These are phyloP conservation scores for Neonectria coccinea DNA, from an alignment of 2,329 filamentous ascomycete genomes.

Conservation along the genomic window DNA sequence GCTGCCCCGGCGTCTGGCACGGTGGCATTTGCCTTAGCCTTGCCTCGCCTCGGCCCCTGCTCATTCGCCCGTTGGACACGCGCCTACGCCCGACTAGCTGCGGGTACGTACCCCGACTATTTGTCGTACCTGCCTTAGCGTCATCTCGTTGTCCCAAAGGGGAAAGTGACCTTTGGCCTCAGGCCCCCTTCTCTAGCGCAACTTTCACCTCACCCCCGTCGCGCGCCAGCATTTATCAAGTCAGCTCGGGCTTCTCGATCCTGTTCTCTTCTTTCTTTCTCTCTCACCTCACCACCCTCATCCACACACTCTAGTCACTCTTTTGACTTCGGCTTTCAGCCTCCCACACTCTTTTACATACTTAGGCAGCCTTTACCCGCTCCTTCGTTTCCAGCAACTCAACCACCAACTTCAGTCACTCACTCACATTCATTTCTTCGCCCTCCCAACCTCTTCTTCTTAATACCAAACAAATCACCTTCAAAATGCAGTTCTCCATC, in stretches of 20 bases:
- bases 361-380: conserved; percentile 35
- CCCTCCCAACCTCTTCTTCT: conserved; percentile 30
- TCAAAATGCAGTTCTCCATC: conserved; percentile 67
- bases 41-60: conserved; percentile 4
- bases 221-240: conserved; percentile 43
- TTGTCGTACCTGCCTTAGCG: conserved; percentile 32
- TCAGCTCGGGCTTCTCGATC: conserved; percentile 31
- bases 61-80: conserved; percentile 20
- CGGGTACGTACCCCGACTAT: conserved; percentile 20
- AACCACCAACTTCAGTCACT: conserved; percentile 32
- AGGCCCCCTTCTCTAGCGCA: conserved; percentile 13
- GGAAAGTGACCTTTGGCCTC: conserved; percentile 28
- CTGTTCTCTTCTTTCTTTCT: conserved; percentile 32
- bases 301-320: conserved; percentile 48
- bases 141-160: conserved; percentile 14
- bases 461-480: conserved; percentile 40
- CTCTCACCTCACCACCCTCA: conserved; percentile 39
- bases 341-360: conserved; percentile 49
- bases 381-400: conserved; percentile 32
- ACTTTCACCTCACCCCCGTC: conserved; percentile 28
- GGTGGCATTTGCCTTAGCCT: conserved; percentile 2
- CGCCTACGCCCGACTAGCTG: conserved; percentile 8
- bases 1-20: conserved; percentile 4
- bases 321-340: conserved; percentile 44
- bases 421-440: conserved; percentile 25